These are phyloP conservation scores for Phyllosticta citriasiana DNA, from an alignment of 2,329 filamentous ascomycete genomes.

Conservation along the genomic window DNA sequence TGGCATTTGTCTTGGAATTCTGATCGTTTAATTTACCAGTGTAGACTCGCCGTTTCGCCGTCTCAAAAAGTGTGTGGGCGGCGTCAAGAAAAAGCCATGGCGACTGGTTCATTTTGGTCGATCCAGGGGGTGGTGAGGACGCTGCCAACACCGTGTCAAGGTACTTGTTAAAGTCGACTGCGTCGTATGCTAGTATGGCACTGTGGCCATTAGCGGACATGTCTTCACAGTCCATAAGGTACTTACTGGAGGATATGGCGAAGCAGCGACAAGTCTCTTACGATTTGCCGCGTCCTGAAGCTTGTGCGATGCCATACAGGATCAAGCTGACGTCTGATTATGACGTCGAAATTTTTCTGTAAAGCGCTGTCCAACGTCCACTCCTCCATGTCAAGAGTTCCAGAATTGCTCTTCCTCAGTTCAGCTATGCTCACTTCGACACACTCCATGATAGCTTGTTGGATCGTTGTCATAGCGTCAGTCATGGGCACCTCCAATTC, in stretches of 20 bases:
- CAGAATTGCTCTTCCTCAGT: slow-evolving; percentile 80
- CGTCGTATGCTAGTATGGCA: slow-evolving; percentile 72
- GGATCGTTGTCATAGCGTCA: slow-evolving; percentile 83
- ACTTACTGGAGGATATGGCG: slow-evolving; percentile 66
- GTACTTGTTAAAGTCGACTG: slow-evolving; percentile 84
- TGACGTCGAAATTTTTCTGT: slow-evolving; percentile 83
- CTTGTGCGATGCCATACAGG: slow-evolving; percentile 96
- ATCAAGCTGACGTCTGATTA: slow-evolving; percentile 80
- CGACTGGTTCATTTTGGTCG: slow-evolving; percentile 77
- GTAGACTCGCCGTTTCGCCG: slow-evolving; percentile 80
- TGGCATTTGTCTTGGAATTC: slow-evolving; percentile 30
- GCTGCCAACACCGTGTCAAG: slow-evolving; percentile 89
- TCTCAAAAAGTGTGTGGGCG: slow-evolving; percentile 87
- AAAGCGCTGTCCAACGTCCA: slow-evolving; percentile 93
- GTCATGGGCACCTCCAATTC: slow-evolving; percentile 96
- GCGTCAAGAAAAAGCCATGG: slow-evolving; percentile 96
- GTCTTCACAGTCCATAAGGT: background rate
- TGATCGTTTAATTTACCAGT: slow-evolving; percentile 56
- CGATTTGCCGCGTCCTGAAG: slow-evolving; percentile 91
- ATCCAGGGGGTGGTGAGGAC: slow-evolving; percentile 78
- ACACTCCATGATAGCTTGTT: slow-evolving; percentile 90
- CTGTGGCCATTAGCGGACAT: slow-evolving; percentile 18
- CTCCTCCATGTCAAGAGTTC: slow-evolving; percentile 79
- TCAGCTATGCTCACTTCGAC: slow-evolving; percentile 92
- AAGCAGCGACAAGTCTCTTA: slow-evolving; percentile 75